Evolutionary conservation across 176 grass and related monocot genomes (phyloP).

Genomic region (Carex myosuroides): DNA sequence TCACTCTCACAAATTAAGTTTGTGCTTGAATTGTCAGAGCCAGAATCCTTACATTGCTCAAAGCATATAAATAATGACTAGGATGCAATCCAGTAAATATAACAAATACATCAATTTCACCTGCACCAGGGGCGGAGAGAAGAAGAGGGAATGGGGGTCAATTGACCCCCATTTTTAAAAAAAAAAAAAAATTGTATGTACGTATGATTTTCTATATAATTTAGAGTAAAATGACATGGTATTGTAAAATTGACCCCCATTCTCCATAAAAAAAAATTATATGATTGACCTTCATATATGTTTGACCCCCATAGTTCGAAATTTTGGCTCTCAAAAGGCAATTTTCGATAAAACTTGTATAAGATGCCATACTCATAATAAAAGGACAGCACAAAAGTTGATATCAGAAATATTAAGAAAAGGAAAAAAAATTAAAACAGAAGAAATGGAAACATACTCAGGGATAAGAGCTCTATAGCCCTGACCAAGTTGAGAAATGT

Average conservation of each 20-base stretch:
- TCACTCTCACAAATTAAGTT: background rate
- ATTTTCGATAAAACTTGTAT: background rate
- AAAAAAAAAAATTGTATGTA: too few relatives aligned
- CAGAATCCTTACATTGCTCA: background rate
- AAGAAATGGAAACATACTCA: conserved; percentile 48
- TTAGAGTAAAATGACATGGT: too few relatives aligned
- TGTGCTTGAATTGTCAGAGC: background rate
- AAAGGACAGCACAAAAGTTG: background rate
- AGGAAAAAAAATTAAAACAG: background rate
- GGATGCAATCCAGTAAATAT: background rate
- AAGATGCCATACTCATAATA: background rate
- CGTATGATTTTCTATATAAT: too few relatives aligned
- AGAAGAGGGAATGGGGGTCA: too few relatives aligned
- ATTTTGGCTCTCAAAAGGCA: background rate
- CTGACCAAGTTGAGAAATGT: conserved; percentile 79
- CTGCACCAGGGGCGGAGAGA: too few relatives aligned
- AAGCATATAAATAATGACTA: background rate
- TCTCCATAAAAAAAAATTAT: too few relatives aligned
- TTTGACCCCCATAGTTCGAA: too few relatives aligned
- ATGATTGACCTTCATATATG: too few relatives aligned
- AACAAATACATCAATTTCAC: background rate
- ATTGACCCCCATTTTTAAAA: too few relatives aligned
- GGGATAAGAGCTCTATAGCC: conserved; percentile 94
- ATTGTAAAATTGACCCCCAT: too few relatives aligned
- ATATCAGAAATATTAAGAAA: background rate